Evolutionary conservation across 208 protist genomes (phyloP).

Genomic region (Wallacemonas sp.): DNA sequence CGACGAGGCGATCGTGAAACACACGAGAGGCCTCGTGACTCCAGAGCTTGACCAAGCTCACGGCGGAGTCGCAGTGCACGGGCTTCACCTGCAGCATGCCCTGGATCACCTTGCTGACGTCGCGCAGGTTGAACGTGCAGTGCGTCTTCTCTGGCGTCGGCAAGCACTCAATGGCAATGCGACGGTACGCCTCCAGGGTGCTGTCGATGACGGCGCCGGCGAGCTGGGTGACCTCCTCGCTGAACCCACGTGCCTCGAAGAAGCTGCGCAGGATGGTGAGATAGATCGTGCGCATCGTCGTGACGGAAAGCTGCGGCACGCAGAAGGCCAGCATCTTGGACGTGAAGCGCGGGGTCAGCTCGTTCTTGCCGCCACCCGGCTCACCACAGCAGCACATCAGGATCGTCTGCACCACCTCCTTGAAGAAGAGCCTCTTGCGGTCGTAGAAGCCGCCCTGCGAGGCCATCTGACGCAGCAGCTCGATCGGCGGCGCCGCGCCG

Average conservation of each 20-base stretch:
- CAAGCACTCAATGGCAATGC: conserved; percentile 91
- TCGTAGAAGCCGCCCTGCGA: conserved; percentile 92
- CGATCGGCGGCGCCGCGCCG: conserved; percentile 93
- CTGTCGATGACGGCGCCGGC: conserved; percentile 82
- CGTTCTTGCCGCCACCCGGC: conserved; percentile 94
- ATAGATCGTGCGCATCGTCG: conserved; percentile 93
- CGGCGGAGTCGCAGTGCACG: conserved; percentile 46
- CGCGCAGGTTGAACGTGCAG: conserved; percentile 99
- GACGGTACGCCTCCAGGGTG: conserved; percentile 93
- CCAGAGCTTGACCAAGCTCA: conserved; percentile 88
- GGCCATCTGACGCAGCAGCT: conserved; percentile 94
- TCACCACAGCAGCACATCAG: conserved; percentile 92
- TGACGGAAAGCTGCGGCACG: conserved; percentile 87
- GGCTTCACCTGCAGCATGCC: conserved; percentile 92
- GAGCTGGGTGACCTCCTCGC: conserved; percentile 41
- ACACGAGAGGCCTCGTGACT: conserved; percentile 95
- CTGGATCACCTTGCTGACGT: conserved; percentile 97
- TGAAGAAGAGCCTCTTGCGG: conserved; percentile 91
- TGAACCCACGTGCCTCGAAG: conserved; percentile 46
- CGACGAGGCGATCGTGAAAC: conserved; percentile 97
- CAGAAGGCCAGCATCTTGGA: conserved; percentile 91
- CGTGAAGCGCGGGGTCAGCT: conserved; percentile 90
- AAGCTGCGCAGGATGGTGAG: conserved; percentile 93
- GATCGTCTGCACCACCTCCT: conserved; percentile 89
- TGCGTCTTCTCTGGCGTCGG: conserved; percentile 97